Evolutionary conservation across 495 filamentous ascomycete genomes (phyloP), one percentile per base, ranked within the genome.

Genomic region (Parmelia sp.): DNA sequence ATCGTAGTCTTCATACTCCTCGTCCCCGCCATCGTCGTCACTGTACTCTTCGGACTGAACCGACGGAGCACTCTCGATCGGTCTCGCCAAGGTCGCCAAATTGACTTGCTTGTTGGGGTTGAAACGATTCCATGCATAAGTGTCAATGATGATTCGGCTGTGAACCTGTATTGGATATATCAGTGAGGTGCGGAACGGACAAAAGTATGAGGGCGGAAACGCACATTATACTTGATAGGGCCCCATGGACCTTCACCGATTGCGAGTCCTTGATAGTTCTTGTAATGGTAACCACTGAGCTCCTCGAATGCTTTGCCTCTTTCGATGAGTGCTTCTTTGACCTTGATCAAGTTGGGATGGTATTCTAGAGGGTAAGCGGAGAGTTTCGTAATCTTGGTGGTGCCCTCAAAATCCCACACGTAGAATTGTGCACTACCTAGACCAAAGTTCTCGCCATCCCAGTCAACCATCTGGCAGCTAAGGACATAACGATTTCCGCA

Each of bases 211-310:
- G 11, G 21, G 11, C 36, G 42, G 44, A 25, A 19, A 59, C 59
- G 11, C 23, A 68, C 60, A 57, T 76, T 76, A 65, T 78, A 81
- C 42, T 79, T 77, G 62, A 77, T 70, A 49, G 77, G 66, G 3
- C 75, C 55, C 25, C 69, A 55, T 21, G 66, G 57, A 40, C 67
- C 44, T 5, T 70, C 66, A 21, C 68, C 74, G 68, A 77, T 73
- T 9, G 73, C 78, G 47, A 79, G 67, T 27, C 84, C 87, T 27
- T 79, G 73, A 69, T 88, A 88, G 11, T 77, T 71, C 67, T 82
- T 85, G 75, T 87, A 88, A 66, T 86, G 81, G 49, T 81, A 82
- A 0, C 87, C 86, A 42, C 78, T 78, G n/a, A 85, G 77, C 45
- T 72, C 68, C 64, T 83, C 78, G 65, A 83, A 86, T 21, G 70